Evolutionary conservation across 495 filamentous ascomycete species (phyloP).

Genomic region (Hypoxylon lienhwacheense): DNA sequence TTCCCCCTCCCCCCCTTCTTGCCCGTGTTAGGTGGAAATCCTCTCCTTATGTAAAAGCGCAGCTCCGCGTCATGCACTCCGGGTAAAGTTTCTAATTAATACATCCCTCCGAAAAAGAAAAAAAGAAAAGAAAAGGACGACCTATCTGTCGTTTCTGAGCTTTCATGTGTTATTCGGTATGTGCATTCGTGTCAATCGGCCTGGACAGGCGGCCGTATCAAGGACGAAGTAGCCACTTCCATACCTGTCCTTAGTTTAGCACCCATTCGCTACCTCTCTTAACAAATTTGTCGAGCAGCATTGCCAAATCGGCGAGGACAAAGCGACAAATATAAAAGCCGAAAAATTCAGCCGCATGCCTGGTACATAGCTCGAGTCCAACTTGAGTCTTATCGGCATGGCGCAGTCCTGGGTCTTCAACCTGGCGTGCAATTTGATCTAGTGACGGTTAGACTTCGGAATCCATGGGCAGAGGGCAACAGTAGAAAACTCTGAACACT

Average conservation of each 20-base stretch:
- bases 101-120: too few species aligned
- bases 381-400: constrained; percentile 82
- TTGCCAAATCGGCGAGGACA: constrained; percentile 76
- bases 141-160: too few species aligned
- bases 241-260: constrained; percentile 46
- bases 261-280: constrained; percentile 97
- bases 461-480: not conserved
- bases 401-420: constrained; percentile 87
- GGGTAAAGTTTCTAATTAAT: too few species aligned
- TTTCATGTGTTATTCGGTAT: too few species aligned
- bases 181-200: too few species aligned
- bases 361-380: constrained; percentile 86
- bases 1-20: too few species aligned
- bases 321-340: constrained; percentile 96
- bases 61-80: too few species aligned
- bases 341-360: constrained; percentile 97
- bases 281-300: constrained; percentile 95
- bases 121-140: too few species aligned
- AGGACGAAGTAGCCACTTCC: not conserved
- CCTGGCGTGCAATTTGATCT: constrained; percentile 97
- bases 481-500: constrained; percentile 40
- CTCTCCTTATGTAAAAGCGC: not conserved
- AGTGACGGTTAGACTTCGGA: constrained; percentile 9
- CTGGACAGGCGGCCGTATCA: too few species aligned
- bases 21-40: too few species aligned